Evolutionary conservation across 805 yeast genomes (phyloP).

Genomic region (Nakazawaea anatomiae): DNA sequence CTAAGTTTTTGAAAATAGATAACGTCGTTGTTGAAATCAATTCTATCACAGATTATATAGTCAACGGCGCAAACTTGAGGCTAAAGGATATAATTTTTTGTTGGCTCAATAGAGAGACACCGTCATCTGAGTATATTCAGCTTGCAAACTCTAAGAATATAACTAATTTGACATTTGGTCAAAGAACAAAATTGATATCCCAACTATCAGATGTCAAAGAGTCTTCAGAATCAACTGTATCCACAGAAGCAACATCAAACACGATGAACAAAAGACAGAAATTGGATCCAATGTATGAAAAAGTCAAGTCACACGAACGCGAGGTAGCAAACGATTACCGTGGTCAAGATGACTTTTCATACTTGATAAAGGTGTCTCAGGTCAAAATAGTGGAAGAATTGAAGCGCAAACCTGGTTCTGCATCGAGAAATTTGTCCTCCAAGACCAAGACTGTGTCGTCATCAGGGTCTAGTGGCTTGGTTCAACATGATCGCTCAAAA

Average conservation of each 20-base stretch:
- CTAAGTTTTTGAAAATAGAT: constrained; percentile 5
- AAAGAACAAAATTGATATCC: constrained; percentile 9
- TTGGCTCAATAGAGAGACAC: constrained; percentile 8
- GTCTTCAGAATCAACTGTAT: constrained; percentile 2
- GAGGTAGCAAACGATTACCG: constrained; percentile 38
- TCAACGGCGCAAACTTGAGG: background rate
- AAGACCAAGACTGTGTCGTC: background rate
- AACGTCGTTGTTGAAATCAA: constrained; percentile 4
- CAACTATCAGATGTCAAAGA: constrained; percentile 8
- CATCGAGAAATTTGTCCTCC: constrained; percentile 11
- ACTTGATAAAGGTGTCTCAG: constrained; percentile 9
- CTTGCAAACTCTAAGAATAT: constrained; percentile 6
- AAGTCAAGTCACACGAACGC: constrained; percentile 29
- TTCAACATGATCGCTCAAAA: constrained; percentile 15
- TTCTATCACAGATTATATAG: background rate
- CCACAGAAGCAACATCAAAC: background rate
- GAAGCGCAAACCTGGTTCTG: constrained; percentile 7
- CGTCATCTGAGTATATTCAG: constrained; percentile 11
- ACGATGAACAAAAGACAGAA: constrained; percentile 5
- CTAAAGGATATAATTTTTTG: constrained; percentile 7
- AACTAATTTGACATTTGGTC: constrained; percentile 10
- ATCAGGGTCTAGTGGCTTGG: background rate
- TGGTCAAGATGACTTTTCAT: constrained; percentile 14
- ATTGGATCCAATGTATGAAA: constrained; percentile 29
- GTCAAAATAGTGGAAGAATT: constrained; percentile 6